Evolutionary conservation across 805 yeast species (phyloP).

Genomic region (Candida maltosa): DNA sequence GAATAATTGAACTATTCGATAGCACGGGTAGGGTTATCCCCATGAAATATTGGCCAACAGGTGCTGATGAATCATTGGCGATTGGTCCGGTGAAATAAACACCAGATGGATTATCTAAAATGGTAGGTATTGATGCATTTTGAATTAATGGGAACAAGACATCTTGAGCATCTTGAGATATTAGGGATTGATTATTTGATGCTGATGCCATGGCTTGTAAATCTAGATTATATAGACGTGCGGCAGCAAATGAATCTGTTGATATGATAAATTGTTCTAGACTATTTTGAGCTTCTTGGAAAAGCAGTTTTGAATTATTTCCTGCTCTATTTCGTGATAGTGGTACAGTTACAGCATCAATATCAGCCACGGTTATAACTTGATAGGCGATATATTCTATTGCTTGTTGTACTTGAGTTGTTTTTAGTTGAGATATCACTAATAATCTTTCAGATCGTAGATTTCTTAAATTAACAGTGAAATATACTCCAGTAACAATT

Average conservation of each 20-base stretch:
- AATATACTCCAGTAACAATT: conserved; percentile 70
- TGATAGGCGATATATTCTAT: conserved; percentile 65
- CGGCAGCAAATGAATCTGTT: conserved; percentile 60
- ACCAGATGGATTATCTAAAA: conserved; percentile 20
- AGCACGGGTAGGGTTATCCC: conserved; percentile 78
- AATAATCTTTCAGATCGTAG: conserved; percentile 68
- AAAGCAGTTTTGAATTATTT: conserved; percentile 49
- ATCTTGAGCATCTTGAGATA: conserved; percentile 26
- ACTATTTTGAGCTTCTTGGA: conserved; percentile 40
- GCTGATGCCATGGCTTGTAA: conserved; percentile 43
- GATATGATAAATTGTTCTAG: conserved; percentile 63
- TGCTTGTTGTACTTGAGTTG: conserved; percentile 73
- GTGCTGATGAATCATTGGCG: conserved; percentile 25
- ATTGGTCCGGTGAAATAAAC: conserved; percentile 62
- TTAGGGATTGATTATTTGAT: conserved; percentile 22
- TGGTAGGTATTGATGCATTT: conserved; percentile 43
- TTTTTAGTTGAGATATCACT: conserved; percentile 77
- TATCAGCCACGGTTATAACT: conserved; percentile 58
- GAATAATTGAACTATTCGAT: conserved; percentile 65
- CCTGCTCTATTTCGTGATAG: conserved; percentile 69
- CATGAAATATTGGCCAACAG: conserved; percentile 46
- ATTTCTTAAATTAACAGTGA: conserved; percentile 56
- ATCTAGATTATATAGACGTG: conserved; percentile 63
- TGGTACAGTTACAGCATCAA: conserved; percentile 59
- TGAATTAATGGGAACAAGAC: conserved; percentile 49